Evolutionary conservation across 805 yeast species (phyloP).

Genomic region (Candida methanosorbosa): DNA sequence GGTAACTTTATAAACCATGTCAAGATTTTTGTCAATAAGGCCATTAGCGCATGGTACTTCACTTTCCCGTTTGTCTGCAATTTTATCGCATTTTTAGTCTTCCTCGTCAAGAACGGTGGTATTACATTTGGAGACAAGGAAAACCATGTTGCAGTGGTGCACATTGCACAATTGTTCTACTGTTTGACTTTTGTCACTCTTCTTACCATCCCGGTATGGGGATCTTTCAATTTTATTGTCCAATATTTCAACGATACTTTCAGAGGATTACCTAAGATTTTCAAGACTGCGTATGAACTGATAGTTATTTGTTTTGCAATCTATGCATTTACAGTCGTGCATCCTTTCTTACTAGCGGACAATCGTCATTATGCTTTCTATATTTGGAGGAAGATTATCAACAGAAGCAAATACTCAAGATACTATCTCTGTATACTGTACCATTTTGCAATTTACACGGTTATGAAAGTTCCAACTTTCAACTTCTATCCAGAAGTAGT

Average conservation of each 20-base stretch:
- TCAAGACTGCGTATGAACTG: slow-evolving; percentile 14
- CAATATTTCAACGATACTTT: slow-evolving; percentile 29
- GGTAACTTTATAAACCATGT: slow-evolving; percentile 20
- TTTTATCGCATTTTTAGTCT: slow-evolving; percentile 43
- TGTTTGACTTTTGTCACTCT: slow-evolving; percentile 53
- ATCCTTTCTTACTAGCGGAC: slow-evolving; percentile 89
- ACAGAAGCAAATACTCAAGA: slow-evolving; percentile 36
- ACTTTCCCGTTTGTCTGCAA: slow-evolving; percentile 46
- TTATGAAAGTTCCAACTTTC: slow-evolving; percentile 10
- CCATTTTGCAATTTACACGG: slow-evolving; percentile 39
- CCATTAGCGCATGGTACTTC: slow-evolving; percentile 20
- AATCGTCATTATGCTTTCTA: slow-evolving; percentile 92
- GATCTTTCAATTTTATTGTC: slow-evolving; percentile 32
- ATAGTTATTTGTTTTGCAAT: slow-evolving; percentile 36
- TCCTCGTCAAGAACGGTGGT: slow-evolving; percentile 65
- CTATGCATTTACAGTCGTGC: slow-evolving; percentile 60
- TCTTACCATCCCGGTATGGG: slow-evolving; percentile 74
- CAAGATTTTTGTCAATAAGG: slow-evolving; percentile 17
- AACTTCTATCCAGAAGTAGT: slow-evolving; percentile 1
- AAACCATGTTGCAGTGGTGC: slow-evolving; percentile 67
- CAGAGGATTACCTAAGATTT: slow-evolving; percentile 10
- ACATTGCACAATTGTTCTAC: slow-evolving; percentile 76
- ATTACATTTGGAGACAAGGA: slow-evolving; percentile 88
- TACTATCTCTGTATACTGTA: slow-evolving; percentile 56
- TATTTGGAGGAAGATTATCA: slow-evolving; percentile 60